Conservation (phyloP, 805 yeast species). For the Lachancea thermotolerans region DNA sequence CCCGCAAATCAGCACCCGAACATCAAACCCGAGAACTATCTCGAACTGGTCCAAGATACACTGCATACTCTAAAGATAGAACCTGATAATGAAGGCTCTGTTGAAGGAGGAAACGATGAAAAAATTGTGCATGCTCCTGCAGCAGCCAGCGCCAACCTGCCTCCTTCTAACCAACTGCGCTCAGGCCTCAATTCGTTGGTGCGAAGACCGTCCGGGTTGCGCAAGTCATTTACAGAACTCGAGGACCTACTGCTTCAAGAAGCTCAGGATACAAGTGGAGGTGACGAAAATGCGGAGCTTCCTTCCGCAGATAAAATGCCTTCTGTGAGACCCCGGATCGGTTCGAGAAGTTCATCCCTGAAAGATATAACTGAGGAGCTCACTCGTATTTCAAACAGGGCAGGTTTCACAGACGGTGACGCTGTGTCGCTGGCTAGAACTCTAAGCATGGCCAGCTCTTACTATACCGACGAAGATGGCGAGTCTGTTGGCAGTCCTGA, state of each 20-base stretch:
- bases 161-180: conserved; percentile 10
- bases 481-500: conserved; percentile 3
- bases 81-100: conserved; percentile 10
- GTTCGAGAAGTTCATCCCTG: conserved; percentile 44
- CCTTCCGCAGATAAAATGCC: neutral
- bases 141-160: conserved; percentile 1
- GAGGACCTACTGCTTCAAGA: conserved; percentile 13
- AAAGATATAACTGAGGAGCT: conserved; percentile 69
- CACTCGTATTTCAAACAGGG: conserved; percentile 64
- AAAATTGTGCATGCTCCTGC: conserved; percentile 8
- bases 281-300: conserved; percentile 26
- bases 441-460: conserved; percentile 61
- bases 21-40: conserved; percentile 84
- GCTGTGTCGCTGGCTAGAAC: conserved; percentile 80
- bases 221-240: conserved; percentile 29
- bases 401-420: conserved; percentile 72
- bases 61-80: conserved; percentile 27
- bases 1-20: conserved; percentile 94
- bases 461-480: conserved; percentile 20
- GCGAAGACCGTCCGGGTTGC: conserved; percentile 30
- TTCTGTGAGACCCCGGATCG: neutral
- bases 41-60: conserved; percentile 51
- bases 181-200: conserved; percentile 20
- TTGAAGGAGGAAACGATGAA: conserved; percentile 11
- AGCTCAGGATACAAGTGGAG: conserved; percentile 16